Evolutionary conservation across 805 yeast species (phyloP).

Genomic region (Komagataella kurtzmanii): DNA sequence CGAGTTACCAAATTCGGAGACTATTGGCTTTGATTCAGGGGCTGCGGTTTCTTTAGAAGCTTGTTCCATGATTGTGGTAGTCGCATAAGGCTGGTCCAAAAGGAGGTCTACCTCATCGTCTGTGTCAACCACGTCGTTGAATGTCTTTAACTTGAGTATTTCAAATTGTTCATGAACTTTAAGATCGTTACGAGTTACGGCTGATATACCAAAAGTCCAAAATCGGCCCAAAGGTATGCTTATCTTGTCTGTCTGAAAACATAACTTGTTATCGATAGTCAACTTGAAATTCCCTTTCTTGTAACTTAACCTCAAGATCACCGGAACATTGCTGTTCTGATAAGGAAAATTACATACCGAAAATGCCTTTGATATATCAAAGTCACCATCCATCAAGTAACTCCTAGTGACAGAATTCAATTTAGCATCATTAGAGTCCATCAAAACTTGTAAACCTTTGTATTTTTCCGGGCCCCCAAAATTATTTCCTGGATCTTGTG

Average conservation of each 20-base stretch:
- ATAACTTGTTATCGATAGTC: conserved; percentile 60
- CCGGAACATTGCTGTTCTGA: conserved; percentile 60
- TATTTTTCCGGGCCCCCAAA: conserved; percentile 45
- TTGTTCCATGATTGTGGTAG: background rate
- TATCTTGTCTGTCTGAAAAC: conserved; percentile 51
- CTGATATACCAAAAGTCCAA: conserved; percentile 39
- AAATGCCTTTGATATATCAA: conserved; percentile 19
- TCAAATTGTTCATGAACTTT: conserved; percentile 46
- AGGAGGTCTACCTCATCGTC: background rate
- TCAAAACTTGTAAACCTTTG: conserved; percentile 51
- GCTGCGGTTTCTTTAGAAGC: background rate
- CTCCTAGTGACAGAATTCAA: conserved; percentile 41
- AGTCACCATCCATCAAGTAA: conserved; percentile 45
- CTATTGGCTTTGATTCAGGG: background rate
- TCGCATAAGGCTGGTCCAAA: background rate
- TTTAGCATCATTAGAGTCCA: conserved; percentile 33
- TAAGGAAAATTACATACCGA: conserved; percentile 47
- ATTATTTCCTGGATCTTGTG: conserved; percentile 18
- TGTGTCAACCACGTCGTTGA: conserved; percentile 26
- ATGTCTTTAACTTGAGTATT: conserved; percentile 43
- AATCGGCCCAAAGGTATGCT: conserved; percentile 24
- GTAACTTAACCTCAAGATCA: conserved; percentile 53
- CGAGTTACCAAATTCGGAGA: background rate
- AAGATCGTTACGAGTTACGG: conserved; percentile 22
- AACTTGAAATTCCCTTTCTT: conserved; percentile 37